Evolutionary conservation across 2,329 filamentous ascomycete species (phyloP), one percentile per base, ranked within the genome.

Genomic region (Ophiostoma quercus): DNA sequence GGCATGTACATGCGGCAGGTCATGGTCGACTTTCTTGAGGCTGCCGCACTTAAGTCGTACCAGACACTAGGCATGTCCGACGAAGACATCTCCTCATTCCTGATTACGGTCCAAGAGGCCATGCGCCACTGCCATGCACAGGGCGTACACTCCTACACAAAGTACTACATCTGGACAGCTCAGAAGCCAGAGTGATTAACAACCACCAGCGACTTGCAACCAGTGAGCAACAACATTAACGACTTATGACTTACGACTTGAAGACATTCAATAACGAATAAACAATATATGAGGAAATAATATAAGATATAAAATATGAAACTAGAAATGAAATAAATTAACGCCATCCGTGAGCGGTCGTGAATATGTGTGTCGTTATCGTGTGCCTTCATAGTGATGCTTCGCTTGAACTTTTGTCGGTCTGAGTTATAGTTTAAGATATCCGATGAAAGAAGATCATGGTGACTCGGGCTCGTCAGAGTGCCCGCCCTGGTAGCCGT

Each of bases 1-100:
- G 82, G 82, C 9, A 73, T 78, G 32, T 78, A 81, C 70, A 79
- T 79, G 75, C 77, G 78, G 70, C 73, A 75, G 14, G 77, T 77
- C 67, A 75, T 82, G 11, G 70, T 74, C 34, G 79, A 80, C 22
- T 76, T 79, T 16, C 76, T 82, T 0, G 77, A 76, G 3, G 77
- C 78, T 0, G 75, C 81, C 67, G 76, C 79, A 2, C 74, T 76
- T 2, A 79, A 79, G 66, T 80, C 80, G 0, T 74, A 81, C 39
- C 75, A 72, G 16, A 77, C 77, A 0, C 72, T 81, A 3, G 78
- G 77, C 2, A 74, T 82, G 62, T 73, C 76, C 0, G 68, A 73
- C 12, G 74, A 77, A 2, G 76, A 79, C 68, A 75, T 77, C 11
- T 73, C 75, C 47, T 74, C 75, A 3, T 76, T 79, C 72, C 71